phyloP scores from a whole-genome alignment of 805 yeast genomes.

The Aciculoconidium aculeatum region DNA sequence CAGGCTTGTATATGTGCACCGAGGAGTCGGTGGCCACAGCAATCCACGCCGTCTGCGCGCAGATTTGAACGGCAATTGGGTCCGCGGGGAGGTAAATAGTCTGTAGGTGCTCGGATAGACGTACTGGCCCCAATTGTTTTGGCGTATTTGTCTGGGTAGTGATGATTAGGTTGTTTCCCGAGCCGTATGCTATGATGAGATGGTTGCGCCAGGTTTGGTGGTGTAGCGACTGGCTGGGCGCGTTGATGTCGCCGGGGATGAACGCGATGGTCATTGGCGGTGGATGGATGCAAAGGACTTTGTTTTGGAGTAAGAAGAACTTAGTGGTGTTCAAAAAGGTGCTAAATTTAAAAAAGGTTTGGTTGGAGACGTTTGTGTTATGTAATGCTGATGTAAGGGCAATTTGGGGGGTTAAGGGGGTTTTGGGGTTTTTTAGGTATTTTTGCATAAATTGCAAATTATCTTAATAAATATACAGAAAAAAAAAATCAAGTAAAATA shows the following conservation, averaged over 20 bases:
- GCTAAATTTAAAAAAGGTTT: too few relatives aligned
- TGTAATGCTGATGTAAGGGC: too few relatives aligned
- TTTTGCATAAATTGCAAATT: too few relatives aligned
- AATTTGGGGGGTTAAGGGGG: too few relatives aligned
- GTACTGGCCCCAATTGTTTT: constrained; percentile 4
- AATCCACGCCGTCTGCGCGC: constrained; percentile 49
- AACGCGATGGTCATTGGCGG: constrained; percentile 62
- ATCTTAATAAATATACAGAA: too few relatives aligned
- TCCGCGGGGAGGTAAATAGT: constrained; percentile 69
- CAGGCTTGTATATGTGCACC: constrained; percentile 51
- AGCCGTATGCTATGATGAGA: constrained; percentile 66
- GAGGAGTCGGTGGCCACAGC: constrained; percentile 47
- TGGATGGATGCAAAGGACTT: background rate
- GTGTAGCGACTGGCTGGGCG: constrained; percentile 41
- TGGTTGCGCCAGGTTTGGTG: constrained; percentile 63
- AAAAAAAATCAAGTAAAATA: too few relatives aligned
- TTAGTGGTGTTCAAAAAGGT: too few relatives aligned
- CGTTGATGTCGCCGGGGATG: constrained; percentile 82
- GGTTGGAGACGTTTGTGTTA: too few relatives aligned
- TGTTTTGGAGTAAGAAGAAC: too few relatives aligned
- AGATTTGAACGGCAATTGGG: constrained; percentile 60
- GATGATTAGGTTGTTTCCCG: constrained; percentile 79
- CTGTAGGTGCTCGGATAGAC: constrained; percentile 46
- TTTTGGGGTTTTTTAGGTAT: too few relatives aligned
- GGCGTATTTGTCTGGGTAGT: constrained; percentile 11